Evolutionary conservation across 2,329 filamentous ascomycete species (phyloP).

Genomic region (Corinectria fuckeliana): DNA sequence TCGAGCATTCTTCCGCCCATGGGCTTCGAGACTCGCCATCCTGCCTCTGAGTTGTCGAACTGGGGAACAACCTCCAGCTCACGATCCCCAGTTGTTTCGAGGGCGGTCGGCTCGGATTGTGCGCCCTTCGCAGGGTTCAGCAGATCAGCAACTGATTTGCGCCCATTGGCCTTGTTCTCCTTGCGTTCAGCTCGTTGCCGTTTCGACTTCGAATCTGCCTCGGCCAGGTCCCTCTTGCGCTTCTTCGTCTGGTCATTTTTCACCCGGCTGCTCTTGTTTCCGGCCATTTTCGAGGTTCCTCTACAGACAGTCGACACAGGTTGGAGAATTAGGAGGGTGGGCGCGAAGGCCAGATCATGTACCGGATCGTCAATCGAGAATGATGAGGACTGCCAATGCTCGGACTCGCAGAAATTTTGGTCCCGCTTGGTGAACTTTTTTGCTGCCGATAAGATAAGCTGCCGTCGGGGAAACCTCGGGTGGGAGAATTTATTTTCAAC

Average conservation of each 20-base stretch:
- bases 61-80: conserved; percentile 37
- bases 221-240: conserved; percentile 54
- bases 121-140: conserved; percentile 16
- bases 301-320: conserved; percentile 11
- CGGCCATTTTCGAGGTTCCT: conserved; percentile 42
- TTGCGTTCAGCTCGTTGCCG: conserved; percentile 46
- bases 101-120: conserved; percentile 22
- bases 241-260: conserved; percentile 52
- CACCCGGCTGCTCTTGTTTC: conserved; percentile 40
- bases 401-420: conserved; percentile 48
- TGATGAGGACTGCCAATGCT: conserved; percentile 23
- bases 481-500: conserved; percentile 38
- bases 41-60: conserved; percentile 42
- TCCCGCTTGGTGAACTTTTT: conserved; percentile 49
- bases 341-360: conserved; percentile 24
- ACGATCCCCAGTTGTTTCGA: conserved; percentile 25
- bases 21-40: conserved; percentile 68
- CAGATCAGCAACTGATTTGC: conserved; percentile 18
- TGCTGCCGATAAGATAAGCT: conserved; percentile 50
- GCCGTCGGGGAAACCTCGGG: conserved; percentile 41
- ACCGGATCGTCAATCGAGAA: conserved; percentile 28
- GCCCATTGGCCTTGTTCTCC: conserved; percentile 38
- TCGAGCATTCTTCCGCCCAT: conserved; percentile 71
- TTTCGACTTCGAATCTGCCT: conserved; percentile 50
- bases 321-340: conserved; percentile 20